A percentile compares a stretch with the other conserved stretches of the same genome.
These are phyloP conservation scores for Candida maltosa DNA, from an alignment of 805 yeast species.

Conservation along the genomic window DNA sequence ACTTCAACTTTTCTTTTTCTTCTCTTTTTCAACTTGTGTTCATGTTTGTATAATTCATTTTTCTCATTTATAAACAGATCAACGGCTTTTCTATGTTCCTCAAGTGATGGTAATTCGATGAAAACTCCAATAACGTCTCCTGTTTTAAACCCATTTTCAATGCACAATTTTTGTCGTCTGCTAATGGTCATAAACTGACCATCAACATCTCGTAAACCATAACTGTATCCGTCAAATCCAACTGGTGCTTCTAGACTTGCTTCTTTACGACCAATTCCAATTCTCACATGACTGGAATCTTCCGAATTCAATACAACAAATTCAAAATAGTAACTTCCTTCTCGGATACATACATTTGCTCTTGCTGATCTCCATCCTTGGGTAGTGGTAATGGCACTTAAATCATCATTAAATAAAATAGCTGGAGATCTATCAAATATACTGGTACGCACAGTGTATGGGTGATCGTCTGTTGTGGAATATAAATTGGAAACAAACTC, in stretches of 20 bases:
- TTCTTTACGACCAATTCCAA: slow-evolving; percentile 83
- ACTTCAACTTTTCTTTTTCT: slow-evolving; percentile 15
- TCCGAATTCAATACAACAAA: slow-evolving; percentile 51
- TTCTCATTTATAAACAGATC: slow-evolving; percentile 19
- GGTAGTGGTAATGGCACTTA: slow-evolving; percentile 48
- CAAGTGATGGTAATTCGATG: slow-evolving; percentile 59
- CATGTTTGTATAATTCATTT: slow-evolving; percentile 4
- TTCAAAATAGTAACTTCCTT: slow-evolving; percentile 82
- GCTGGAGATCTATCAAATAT: slow-evolving; percentile 71
- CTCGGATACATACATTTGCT: slow-evolving; percentile 69
- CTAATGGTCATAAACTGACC: slow-evolving; percentile 78
- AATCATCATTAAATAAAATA: slow-evolving; percentile 29
- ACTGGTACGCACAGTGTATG: slow-evolving; percentile 54
- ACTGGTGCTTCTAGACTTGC: slow-evolving; percentile 92
- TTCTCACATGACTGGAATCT: slow-evolving; percentile 58
- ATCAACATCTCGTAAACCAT: slow-evolving; percentile 77
- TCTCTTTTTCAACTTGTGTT: slow-evolving; percentile 11
- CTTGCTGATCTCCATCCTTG: slow-evolving; percentile 82
- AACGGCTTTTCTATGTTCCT: slow-evolving; percentile 43
- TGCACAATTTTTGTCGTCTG: slow-evolving; percentile 51
- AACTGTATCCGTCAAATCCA: slow-evolving; percentile 92
- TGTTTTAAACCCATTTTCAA: slow-evolving; percentile 52
- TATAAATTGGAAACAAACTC: slow-evolving; percentile 55
- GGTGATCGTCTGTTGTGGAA: slow-evolving; percentile 71
- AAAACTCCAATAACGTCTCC: slow-evolving; percentile 87